A percentile compares a stretch with the other conserved stretches of the same genome.
Evolutionary conservation across 2,329 filamentous ascomycete genomes (phyloP).

Genomic region (Pseudocercospora ulei): DNA sequence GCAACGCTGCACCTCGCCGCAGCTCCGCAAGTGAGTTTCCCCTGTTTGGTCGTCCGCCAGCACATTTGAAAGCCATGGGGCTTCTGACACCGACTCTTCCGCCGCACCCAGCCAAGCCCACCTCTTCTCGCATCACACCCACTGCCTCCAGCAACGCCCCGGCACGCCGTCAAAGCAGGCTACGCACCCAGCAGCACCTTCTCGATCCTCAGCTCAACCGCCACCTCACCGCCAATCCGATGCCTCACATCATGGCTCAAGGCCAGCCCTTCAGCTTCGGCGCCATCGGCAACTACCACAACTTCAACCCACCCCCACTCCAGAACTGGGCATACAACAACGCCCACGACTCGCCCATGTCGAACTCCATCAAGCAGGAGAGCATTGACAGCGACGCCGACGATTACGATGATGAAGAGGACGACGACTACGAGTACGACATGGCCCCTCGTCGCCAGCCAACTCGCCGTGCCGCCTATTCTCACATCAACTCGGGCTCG

Average conservation of each 20-base stretch:
- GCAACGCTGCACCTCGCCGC: constrained; percentile 16
- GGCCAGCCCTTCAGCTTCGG: constrained; percentile 18
- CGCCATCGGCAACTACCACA: constrained; percentile 12
- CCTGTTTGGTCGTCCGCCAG: neutral
- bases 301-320: constrained; percentile 33
- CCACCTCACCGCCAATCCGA: constrained; percentile 23
- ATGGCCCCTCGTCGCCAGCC: constrained; percentile 8
- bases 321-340: constrained; percentile 32
- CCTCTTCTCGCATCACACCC: constrained; percentile 26
- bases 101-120: constrained; percentile 9
- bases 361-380: constrained; percentile 27
- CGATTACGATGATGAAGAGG: constrained; percentile 24
- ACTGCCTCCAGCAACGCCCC: constrained; percentile 9
- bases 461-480: constrained; percentile 9
- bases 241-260: constrained; percentile 29
- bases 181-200: constrained; percentile 26
- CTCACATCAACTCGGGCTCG: constrained; percentile 16
- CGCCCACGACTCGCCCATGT: constrained; percentile 14
- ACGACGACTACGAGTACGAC: constrained; percentile 15
- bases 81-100: constrained; percentile 7
- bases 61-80: constrained; percentile 11
- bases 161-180: constrained; percentile 11
- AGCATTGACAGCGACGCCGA: constrained; percentile 24
- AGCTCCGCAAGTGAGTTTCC: constrained; percentile 18
- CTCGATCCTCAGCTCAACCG: constrained; percentile 30